phyloP scores from a whole-genome alignment of 1,284 basidiomycete species.

The Puccinia brachypodii region DNA sequence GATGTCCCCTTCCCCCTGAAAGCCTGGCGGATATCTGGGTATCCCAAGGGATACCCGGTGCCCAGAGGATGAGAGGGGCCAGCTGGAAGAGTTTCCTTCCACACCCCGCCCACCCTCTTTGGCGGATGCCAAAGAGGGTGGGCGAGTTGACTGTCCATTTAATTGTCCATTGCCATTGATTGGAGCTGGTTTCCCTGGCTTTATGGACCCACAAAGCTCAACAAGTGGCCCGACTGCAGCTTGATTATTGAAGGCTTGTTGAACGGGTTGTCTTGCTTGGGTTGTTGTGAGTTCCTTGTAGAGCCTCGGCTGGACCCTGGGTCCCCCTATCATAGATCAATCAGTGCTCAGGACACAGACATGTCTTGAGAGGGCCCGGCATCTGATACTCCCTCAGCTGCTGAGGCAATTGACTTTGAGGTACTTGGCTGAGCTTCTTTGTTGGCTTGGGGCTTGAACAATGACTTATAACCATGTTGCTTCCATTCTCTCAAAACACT shows the following conservation, averaged over 20 bases:
- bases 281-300: background rate
- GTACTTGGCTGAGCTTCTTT: constrained; percentile 13
- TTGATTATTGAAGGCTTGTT: constrained; percentile 14
- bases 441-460: constrained; percentile 16
- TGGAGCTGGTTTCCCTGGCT: background rate
- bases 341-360: constrained; percentile 24
- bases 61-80: no score
- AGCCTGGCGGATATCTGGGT: no score
- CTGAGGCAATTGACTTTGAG: background rate
- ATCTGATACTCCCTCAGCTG: background rate
- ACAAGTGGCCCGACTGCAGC: background rate
- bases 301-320: background rate
- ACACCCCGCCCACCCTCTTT: no score
- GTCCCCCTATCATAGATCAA: constrained; percentile 23
- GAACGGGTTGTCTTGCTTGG: constrained; percentile 19
- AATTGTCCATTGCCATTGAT: background rate
- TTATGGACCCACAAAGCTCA: background rate
- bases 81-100: no score
- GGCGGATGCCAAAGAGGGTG: constrained; percentile 33
- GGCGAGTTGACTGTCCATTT: constrained; percentile 25
- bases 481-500: constrained; percentile 46
- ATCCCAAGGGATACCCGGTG: no score
- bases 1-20: no score
- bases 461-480: constrained; percentile 36
- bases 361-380: constrained; percentile 29